Evolutionary conservation across 164 flowering plant genomes (phyloP), one percentile per base, ranked within the genome.

Genomic region (Macadamia tetraphylla): DNA sequence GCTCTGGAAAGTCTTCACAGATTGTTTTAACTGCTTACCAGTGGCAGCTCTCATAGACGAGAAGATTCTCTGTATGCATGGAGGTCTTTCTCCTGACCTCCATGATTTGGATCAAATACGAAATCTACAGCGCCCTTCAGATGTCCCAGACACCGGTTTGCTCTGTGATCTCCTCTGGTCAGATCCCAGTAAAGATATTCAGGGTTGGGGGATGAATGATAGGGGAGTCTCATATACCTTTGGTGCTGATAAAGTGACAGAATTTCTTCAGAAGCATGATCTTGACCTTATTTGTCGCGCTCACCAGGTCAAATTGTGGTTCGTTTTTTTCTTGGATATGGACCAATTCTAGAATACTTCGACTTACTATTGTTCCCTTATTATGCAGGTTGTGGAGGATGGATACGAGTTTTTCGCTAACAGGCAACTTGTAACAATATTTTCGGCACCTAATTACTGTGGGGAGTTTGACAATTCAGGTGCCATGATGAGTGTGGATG

Each of bases 401-500:
- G 81, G 81, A 12, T 78, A 78, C 31, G 81, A 78, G 71, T 78
- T 78, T 66, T 84, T 84, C 74, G 85, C 85, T 58, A 73, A 82
- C 68, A 67, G 92, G 64, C 88, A 85, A 78, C 94, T 91, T 48
- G 97, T 91, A 48, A 91, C 94, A 23, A 82, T 91, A 84, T 91
- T 91, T 76, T 91, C 97, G 35, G 97, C 94, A 1, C 94, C 97
- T 60, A 89, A 91, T 75, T 89, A 89, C 67, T 84, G 91, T 80
- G 97, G 97, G 30, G 92, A 91, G 71, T 87, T 88, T 79, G 90
- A 91, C 64, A 91, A 91, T 75, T 88, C 90, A 59, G 94, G 97
- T 73, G 95, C 97, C 29, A 89, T 91, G 97, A 89, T 91, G 95
- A 88, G 95, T 75, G 91, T 91, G 74, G 97, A 89, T 76, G 93